Percentiles rank a stretch among this genome's conserved stretches.
Conservation (phyloP, 2,329 filamentous ascomycete genomes). For the Paecilomyces variotii region DNA sequence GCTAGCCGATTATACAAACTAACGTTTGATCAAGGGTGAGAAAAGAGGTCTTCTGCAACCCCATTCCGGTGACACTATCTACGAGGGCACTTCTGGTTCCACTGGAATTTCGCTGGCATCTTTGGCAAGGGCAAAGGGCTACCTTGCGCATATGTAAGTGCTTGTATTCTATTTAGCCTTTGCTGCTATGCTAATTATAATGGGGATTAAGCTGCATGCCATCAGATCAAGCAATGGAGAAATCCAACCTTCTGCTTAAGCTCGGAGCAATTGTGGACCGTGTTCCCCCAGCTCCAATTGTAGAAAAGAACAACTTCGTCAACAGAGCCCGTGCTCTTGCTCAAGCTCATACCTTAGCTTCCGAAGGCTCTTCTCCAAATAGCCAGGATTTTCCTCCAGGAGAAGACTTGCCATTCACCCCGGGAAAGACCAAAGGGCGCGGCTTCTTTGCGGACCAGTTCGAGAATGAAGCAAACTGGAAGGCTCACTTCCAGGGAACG, state of each 20-base stretch:
- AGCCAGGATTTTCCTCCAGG: slow-evolving; percentile 5
- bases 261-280: slow-evolving; percentile 89
- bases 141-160: slow-evolving; percentile 74
- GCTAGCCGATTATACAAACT: background rate
- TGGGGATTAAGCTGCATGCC: slow-evolving; percentile 65
- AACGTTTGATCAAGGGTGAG: slow-evolving; percentile 55
- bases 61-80: slow-evolving; percentile 82
- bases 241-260: slow-evolving; percentile 78
- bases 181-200: slow-evolving; percentile 7
- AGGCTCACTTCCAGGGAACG: slow-evolving; percentile 71
- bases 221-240: slow-evolving; percentile 79
- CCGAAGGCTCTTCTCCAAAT: slow-evolving; percentile 6
- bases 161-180: slow-evolving; percentile 1
- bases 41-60: slow-evolving; percentile 66
- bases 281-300: slow-evolving; percentile 83
- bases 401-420: slow-evolving; percentile 12
- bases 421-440: slow-evolving; percentile 49
- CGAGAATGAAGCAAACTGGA: slow-evolving; percentile 82
- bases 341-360: slow-evolving; percentile 55
- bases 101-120: slow-evolving; percentile 93
- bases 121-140: slow-evolving; percentile 78
- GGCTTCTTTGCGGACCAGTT: slow-evolving; percentile 98
- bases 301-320: slow-evolving; percentile 89
- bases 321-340: slow-evolving; percentile 78
- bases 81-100: slow-evolving; percentile 93